phyloP scores from a whole-genome alignment of 192 early-diverging fungal species.

The Podochytrium sp. region DNA sequence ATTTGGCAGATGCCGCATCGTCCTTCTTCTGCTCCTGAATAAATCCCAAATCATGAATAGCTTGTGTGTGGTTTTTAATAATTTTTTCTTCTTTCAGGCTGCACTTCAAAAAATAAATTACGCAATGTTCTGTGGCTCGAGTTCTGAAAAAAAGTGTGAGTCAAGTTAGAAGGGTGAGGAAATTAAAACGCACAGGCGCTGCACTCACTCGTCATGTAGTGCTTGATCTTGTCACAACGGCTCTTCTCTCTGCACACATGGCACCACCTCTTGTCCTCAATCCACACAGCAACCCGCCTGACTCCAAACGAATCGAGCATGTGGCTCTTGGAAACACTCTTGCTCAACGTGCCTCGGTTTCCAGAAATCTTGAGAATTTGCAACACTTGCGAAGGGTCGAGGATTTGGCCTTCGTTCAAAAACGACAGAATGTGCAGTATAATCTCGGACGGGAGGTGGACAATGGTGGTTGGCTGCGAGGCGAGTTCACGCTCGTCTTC shows the following conservation, averaged over 20 bases:
- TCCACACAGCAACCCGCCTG: conserved; percentile 17
- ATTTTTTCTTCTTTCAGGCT: conserved; percentile 17
- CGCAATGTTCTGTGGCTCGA: neutral
- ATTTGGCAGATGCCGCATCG: conserved; percentile 27
- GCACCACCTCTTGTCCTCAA: conserved; percentile 17
- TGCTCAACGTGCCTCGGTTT: conserved; percentile 1
- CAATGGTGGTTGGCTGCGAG: conserved; percentile 1
- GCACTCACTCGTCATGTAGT: conserved; percentile 35
- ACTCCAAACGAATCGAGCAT: conserved; percentile 21
- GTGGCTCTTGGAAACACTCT: neutral
- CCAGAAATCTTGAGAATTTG: conserved; percentile 8
- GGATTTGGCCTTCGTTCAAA: conserved; percentile 18
- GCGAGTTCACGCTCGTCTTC: neutral
- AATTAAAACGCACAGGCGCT: neutral
- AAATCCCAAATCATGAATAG: neutral
- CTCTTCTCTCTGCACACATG: neutral
- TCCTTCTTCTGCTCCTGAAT: neutral
- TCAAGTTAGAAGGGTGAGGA: neutral
- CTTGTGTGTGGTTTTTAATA: neutral
- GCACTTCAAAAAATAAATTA: conserved; percentile 8
- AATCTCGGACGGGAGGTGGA: conserved; percentile 29
- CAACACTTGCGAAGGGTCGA: conserved; percentile 5
- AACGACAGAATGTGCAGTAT: conserved; percentile 33
- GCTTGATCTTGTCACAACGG: conserved; percentile 35
- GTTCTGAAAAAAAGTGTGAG: neutral